A percentile compares a stretch with the other conserved stretches of the same genome.
These are phyloP conservation scores for Erysimum cheiri DNA, from an alignment of 441 rosid genomes.

Conservation along the genomic window DNA sequence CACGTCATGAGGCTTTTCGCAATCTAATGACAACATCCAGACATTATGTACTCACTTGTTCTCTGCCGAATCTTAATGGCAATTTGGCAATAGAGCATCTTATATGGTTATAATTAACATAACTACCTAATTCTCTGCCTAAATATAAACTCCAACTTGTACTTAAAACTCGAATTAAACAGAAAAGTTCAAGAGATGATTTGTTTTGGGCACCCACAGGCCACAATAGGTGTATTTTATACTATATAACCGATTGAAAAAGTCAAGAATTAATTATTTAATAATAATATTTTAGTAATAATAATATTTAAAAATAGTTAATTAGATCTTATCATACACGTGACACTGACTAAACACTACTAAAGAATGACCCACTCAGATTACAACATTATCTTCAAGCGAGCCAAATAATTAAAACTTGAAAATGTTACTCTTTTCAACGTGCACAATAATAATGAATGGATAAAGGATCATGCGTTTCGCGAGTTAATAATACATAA, in stretches of 20 bases:
- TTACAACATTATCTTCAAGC: no score
- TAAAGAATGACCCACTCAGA: no score
- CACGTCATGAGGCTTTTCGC: background rate
- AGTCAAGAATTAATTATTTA: no score
- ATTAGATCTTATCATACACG: background rate
- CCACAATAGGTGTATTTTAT: no score
- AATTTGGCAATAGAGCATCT: background rate
- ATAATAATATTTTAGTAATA: no score
- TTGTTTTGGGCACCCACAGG: no score
- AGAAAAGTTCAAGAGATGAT: no score
- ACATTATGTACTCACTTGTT: background rate
- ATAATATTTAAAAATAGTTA: background rate
- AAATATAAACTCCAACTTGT: background rate
- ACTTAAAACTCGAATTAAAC: background rate
- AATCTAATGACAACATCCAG: background rate
- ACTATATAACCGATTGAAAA: no score
- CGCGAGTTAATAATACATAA: no score
- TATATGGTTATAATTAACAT: background rate
- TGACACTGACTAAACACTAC: no score
- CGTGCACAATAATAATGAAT: background rate
- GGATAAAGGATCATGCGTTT: no score
- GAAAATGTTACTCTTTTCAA: background rate
- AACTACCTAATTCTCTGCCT: background rate
- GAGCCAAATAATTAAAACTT: background rate
- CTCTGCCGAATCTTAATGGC: background rate